Evolutionary conservation across 768 basidiomycete species (phyloP).

Genomic region (Tricholoma flavovirens): DNA sequence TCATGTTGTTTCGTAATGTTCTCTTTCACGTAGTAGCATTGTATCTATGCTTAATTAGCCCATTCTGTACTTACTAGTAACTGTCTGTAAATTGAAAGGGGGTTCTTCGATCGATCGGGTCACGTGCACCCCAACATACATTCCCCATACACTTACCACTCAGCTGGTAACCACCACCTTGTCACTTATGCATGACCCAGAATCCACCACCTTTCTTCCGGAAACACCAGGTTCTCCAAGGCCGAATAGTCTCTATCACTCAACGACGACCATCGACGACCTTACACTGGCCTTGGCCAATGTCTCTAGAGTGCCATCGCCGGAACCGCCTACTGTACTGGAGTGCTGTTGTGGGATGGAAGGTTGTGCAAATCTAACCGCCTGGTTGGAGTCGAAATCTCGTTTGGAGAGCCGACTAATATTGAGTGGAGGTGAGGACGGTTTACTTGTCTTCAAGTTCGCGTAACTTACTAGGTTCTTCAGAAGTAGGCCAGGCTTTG

Average conservation of each 20-base stretch:
- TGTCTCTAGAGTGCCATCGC: slow-evolving; percentile 71
- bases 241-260: slow-evolving; percentile 45
- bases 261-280: slow-evolving; percentile 68
- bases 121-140: too few species aligned
- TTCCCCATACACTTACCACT: not conserved
- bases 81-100: too few species aligned
- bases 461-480: slow-evolving; percentile 5
- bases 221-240: slow-evolving; percentile 46
- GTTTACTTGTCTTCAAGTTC: not conserved
- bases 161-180: not conserved
- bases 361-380: slow-evolving; percentile 57
- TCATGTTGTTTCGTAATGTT: not conserved
- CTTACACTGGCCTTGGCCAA: slow-evolving; percentile 66
- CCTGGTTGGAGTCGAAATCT: slow-evolving; percentile 60
- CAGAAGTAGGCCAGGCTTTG: slow-evolving; percentile 89
- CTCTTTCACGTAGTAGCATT: not conserved
- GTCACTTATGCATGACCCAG: slow-evolving; percentile 6
- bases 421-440: slow-evolving; percentile 75
- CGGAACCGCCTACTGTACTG: slow-evolving; percentile 49
- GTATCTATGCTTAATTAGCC: too few species aligned
- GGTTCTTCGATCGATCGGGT: too few species aligned
- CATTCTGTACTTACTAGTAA: too few species aligned
- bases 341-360: slow-evolving; percentile 64
- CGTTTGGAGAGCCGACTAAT: slow-evolving; percentile 73
- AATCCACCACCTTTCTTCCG: slow-evolving; percentile 27